Evolutionary conservation across 371 early-diverging fungal genomes (phyloP).

Genomic region (Parasitella parasitica): DNA sequence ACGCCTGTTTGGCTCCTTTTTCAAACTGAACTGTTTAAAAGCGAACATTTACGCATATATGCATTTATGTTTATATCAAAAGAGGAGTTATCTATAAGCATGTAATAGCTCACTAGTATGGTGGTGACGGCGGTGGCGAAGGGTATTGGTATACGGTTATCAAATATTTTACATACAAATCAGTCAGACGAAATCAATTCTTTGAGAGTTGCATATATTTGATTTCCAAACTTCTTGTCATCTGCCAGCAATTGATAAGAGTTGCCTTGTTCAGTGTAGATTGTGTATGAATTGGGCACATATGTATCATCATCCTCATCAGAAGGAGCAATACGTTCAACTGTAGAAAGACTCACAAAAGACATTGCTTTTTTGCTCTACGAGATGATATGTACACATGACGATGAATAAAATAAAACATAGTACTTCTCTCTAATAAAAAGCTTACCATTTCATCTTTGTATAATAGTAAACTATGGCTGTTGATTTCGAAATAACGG

Average conservation of each 20-base stretch:
- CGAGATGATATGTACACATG: too few relatives aligned
- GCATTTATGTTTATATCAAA: too few relatives aligned
- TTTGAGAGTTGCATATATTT: conserved; percentile 27
- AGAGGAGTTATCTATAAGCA: too few relatives aligned
- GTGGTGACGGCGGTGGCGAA: too few relatives aligned
- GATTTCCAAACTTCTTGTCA: conserved; percentile 30
- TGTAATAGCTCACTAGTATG: too few relatives aligned
- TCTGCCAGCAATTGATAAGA: conserved; percentile 43
- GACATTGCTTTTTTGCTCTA: conserved; percentile 40
- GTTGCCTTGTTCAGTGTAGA: conserved; percentile 29
- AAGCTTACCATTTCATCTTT: conserved; percentile 40
- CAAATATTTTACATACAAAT: neutral
- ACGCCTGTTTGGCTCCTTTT: too few relatives aligned
- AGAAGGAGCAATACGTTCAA: conserved; percentile 28
- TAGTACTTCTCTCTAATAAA: too few relatives aligned
- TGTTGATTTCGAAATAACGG: conserved; percentile 46
- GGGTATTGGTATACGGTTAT: neutral
- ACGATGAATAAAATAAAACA: too few relatives aligned
- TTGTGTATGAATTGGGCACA: conserved; percentile 42
- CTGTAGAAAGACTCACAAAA: conserved; percentile 38
- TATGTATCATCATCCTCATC: conserved; percentile 43
- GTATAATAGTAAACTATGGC: conserved; percentile 34
- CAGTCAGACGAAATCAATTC: neutral
- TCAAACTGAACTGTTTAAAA: too few relatives aligned
- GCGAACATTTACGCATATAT: too few relatives aligned